Evolutionary conservation across 768 basidiomycete genomes (phyloP), one percentile per base, ranked within the genome.

Genomic region (Boletus tylopilopsis): DNA sequence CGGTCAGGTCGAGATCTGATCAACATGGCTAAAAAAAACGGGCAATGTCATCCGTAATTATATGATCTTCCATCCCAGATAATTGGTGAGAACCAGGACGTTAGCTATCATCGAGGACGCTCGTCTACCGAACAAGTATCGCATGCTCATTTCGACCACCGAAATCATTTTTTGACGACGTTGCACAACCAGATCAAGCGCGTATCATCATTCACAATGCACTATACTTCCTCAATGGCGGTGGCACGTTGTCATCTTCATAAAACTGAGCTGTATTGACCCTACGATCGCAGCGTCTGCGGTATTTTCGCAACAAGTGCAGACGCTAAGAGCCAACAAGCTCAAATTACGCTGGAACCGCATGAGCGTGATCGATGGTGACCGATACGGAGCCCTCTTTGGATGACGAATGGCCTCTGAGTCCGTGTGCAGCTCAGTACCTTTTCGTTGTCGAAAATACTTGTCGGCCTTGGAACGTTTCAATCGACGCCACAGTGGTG

Each of bases 251-350:
- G 84, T 99, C 60, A 93, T 99, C 56, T 98, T 95, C 47, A 96
- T 99, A 80, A 99, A 99, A 76, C 96, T 96, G 25, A 93, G 89
- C 62, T 99, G 96, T 76, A 88, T 99, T 68, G 96, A 99, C 71
- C 97, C 93, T 36, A 97, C 94, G n/a, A 80, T 80, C 4, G 82
- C 91, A 3, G 84, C 96, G 10, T 90, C 92, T 55, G 84, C 83
- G 22, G 86, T 98, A 40, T 99, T 98, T 61, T 87, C 91, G 2
- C 71, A 77, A 32, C 92, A 98, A 71, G 88, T 97, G 35, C 81
- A 92, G 66, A 79, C 73, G 54, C 75, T 98, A 62, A 83, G 86
- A 67, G 76, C 78, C 40, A 77, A 75, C 63, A 85, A 82, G 59
- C 85, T 99, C 73, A 97, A 94, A 83, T 97, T 2, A 96, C 95